Evolutionary conservation across 2,329 filamentous ascomycete genomes (phyloP).

Genomic region (Cadophora malorum): DNA sequence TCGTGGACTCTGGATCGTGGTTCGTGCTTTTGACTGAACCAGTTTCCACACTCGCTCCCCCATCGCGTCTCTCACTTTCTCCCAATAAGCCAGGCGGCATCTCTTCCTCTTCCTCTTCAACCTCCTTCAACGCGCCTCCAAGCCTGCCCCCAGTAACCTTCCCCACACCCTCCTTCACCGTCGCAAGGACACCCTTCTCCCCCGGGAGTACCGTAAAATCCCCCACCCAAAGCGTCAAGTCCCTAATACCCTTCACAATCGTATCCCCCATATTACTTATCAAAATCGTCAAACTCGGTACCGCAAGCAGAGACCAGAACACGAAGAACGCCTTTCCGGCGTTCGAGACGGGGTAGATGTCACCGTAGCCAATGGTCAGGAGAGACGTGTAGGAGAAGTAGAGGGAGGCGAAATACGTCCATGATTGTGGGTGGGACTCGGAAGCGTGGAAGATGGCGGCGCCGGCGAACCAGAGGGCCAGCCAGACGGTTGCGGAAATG

Average conservation of each 20-base stretch:
- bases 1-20: slow-evolving; percentile 37
- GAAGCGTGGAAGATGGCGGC: slow-evolving; percentile 72
- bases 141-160: slow-evolving; percentile 53
- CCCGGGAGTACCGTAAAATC: slow-evolving; percentile 67
- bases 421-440: slow-evolving; percentile 56
- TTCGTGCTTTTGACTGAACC: slow-evolving; percentile 33
- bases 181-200: slow-evolving; percentile 55
- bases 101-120: slow-evolving; percentile 39
- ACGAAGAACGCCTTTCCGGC: slow-evolving; percentile 86
- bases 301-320: slow-evolving; percentile 86
- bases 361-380: slow-evolving; percentile 87
- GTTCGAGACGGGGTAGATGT: slow-evolving; percentile 77
- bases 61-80: slow-evolving; percentile 29
- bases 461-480: slow-evolving; percentile 80
- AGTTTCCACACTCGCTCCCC: not conserved
- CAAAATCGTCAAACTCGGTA: slow-evolving; percentile 88
- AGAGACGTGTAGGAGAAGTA: slow-evolving; percentile 88
- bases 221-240: slow-evolving; percentile 61
- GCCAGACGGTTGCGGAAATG: slow-evolving; percentile 71
- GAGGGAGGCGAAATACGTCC: slow-evolving; percentile 80
- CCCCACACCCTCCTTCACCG: slow-evolving; percentile 52
- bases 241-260: slow-evolving; percentile 67
- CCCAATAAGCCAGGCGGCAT: slow-evolving; percentile 52
- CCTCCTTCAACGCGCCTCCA: slow-evolving; percentile 49
- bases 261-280: slow-evolving; percentile 87